Evolutionary conservation across 306 rosid species (phyloP).

Genomic region (Dryas drummondii): DNA sequence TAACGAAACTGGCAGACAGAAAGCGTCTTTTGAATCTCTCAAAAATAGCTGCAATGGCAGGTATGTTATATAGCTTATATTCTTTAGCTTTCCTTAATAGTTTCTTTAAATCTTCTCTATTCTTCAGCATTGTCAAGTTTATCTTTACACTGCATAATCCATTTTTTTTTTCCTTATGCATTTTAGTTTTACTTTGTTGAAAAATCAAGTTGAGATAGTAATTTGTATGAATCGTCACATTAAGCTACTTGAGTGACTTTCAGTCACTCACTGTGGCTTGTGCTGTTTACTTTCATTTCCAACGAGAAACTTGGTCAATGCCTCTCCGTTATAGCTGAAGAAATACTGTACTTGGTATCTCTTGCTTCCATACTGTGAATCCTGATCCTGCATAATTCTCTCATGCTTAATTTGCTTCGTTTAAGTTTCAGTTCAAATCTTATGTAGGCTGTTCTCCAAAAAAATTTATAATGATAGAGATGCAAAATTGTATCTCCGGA

Average conservation of each 20-base stretch:
- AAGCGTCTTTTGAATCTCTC: conserved; percentile 84
- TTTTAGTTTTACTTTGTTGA: neutral
- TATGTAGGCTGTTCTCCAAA: too few relatives aligned
- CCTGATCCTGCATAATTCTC: too few relatives aligned
- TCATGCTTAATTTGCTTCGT: too few relatives aligned
- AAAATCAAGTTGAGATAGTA: neutral
- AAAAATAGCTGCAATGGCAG: conserved; percentile 89
- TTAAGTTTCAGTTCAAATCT: too few relatives aligned
- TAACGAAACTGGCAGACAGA: conserved; percentile 63
- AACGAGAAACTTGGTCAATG: neutral
- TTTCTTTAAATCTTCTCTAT: neutral
- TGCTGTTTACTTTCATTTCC: neutral
- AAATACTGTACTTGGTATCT: too few relatives aligned
- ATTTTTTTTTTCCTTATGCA: neutral
- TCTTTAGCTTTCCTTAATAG: neutral
- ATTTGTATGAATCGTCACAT: neutral
- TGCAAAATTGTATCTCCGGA: too few relatives aligned
- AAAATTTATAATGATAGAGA: too few relatives aligned
- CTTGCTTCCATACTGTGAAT: too few relatives aligned
- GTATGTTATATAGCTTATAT: conserved; percentile 18
- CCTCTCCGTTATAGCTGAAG: neutral
- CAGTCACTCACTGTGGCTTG: neutral
- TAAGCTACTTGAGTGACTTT: neutral
- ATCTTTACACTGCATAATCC: neutral
- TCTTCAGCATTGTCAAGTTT: neutral